A percentile compares a stretch with the other conserved stretches of the same genome.
These are phyloP conservation scores for Gracilariopsis chorda DNA, from an alignment of 23 red algal species.

Conservation along the genomic window DNA sequence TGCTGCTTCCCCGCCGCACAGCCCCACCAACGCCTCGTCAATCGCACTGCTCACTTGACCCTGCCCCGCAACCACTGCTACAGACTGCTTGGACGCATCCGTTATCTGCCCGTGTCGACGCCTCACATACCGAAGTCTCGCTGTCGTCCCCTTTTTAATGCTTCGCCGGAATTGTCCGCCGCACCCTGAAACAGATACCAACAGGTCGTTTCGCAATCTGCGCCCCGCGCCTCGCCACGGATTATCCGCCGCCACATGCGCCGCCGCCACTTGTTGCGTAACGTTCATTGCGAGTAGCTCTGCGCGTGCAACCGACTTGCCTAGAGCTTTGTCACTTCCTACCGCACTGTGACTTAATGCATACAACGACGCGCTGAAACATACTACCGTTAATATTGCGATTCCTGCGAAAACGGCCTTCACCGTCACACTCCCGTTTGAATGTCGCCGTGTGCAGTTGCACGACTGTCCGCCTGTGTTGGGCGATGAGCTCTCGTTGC, in stretches of 20 bases:
- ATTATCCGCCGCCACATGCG: conserved; percentile 15
- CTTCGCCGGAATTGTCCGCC: conserved; percentile 48
- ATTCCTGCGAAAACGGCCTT: background rate
- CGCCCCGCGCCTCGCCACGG: conserved; percentile 55
- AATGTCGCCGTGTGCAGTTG: background rate
- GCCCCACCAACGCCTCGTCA: background rate
- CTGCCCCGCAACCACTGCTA: conserved; percentile 18
- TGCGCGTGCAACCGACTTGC: background rate
- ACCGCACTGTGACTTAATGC: background rate
- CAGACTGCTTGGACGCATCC: conserved; percentile 15
- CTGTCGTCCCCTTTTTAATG: conserved; percentile 18
- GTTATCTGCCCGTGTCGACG: conserved; percentile 22
- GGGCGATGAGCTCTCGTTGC: background rate
- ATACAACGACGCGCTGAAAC: background rate
- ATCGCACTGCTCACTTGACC: conserved; percentile 19
- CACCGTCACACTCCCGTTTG: background rate
- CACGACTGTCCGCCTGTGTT: background rate
- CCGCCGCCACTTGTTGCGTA: background rate
- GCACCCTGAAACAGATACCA: conserved; percentile 56
- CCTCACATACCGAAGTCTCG: conserved; percentile 30
- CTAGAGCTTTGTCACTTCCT: background rate
- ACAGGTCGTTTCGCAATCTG: conserved; percentile 25
- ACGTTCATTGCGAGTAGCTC: background rate
- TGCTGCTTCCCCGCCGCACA: conserved; percentile 52
- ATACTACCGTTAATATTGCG: background rate